Evolutionary conservation across 169 alveolate genomes (phyloP).

Genomic region (Eimeria necatrix): DNA sequence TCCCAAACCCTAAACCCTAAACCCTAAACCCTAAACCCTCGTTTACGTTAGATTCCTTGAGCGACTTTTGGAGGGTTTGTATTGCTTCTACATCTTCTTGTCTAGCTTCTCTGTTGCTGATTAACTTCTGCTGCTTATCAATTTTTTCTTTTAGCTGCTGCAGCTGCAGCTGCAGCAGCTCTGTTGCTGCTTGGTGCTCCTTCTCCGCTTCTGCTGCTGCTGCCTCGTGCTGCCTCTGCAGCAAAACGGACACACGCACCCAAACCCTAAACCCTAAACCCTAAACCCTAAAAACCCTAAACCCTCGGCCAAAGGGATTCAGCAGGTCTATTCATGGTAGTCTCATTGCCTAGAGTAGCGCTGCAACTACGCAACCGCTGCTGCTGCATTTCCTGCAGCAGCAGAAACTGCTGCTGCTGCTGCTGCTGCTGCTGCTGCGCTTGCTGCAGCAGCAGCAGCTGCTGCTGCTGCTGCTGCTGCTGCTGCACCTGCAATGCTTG

Average conservation of each 20-base stretch:
- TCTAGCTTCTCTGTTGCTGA: not conserved
- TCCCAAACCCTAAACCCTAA: not conserved
- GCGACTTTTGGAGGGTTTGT: not conserved
- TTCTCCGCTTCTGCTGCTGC: not conserved
- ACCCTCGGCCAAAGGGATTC: too few species aligned
- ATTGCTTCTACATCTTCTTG: not conserved
- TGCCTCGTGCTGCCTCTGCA: not conserved
- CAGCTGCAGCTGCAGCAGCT: not conserved
- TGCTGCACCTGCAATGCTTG: too few species aligned
- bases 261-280: too few species aligned
- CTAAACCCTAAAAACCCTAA: too few species aligned
- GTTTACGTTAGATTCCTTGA: not conserved
- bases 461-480: too few species aligned
- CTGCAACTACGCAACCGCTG: too few species aligned
- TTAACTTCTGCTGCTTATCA: not conserved
- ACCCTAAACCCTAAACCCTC: not conserved
- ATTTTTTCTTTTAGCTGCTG: not conserved
- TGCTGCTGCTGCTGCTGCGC: too few species aligned
- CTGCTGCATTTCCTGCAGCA: too few species aligned
- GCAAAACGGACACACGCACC: not conserved
- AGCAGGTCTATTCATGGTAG: too few species aligned
- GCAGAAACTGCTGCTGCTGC: too few species aligned
- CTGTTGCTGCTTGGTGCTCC: not conserved
- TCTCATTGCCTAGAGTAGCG: too few species aligned
- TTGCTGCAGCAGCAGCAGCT: too few species aligned